A percentile compares a stretch with the other conserved stretches of the same genome.
phyloP scores from a whole-genome alignment of 2,329 filamentous ascomycete genomes.

The Metarhizium robertsii region DNA sequence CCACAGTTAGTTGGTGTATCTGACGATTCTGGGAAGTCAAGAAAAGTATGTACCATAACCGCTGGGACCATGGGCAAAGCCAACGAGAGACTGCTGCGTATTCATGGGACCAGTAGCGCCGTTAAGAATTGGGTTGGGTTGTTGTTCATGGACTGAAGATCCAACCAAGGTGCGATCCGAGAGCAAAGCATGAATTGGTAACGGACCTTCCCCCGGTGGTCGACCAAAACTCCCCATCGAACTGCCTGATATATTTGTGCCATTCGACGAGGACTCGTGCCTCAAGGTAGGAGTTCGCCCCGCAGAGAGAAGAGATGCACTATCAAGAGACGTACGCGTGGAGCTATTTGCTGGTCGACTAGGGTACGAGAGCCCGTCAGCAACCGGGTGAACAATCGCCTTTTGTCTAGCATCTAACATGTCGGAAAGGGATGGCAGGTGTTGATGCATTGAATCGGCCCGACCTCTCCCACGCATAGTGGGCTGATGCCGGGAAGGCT shows the following conservation, averaged over 20 bases:
- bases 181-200: conserved; percentile 46
- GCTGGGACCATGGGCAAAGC: conserved; percentile 15
- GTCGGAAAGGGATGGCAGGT: conserved; percentile 38
- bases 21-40: conserved; percentile 8
- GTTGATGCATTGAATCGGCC: conserved; percentile 19
- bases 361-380: conserved; percentile 3
- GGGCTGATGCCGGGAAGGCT: conserved; percentile 16
- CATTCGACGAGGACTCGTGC: conserved; percentile 36
- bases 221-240: conserved; percentile 27
- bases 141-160: conserved; percentile 8
- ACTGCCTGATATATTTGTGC: conserved; percentile 31
- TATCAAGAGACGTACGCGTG: conserved; percentile 14
- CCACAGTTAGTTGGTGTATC: conserved; percentile 17
- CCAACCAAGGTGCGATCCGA: conserved; percentile 26
- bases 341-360: conserved; percentile 1
- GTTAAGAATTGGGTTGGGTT: conserved; percentile 5
- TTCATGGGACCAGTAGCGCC: conserved; percentile 13
- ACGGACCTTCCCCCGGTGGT: conserved; percentile 37
- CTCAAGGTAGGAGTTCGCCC: conserved; percentile 28
- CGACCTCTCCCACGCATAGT: conserved; percentile 17
- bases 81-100: conserved; percentile 13
- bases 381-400: conserved; percentile 10
- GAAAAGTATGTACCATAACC: conserved; percentile 25
- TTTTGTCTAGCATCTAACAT: conserved; percentile 30
- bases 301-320: conserved; percentile 18